Evolutionary conservation across 164 flowering plant genomes (phyloP).

Genomic region (Litsea cubeba): DNA sequence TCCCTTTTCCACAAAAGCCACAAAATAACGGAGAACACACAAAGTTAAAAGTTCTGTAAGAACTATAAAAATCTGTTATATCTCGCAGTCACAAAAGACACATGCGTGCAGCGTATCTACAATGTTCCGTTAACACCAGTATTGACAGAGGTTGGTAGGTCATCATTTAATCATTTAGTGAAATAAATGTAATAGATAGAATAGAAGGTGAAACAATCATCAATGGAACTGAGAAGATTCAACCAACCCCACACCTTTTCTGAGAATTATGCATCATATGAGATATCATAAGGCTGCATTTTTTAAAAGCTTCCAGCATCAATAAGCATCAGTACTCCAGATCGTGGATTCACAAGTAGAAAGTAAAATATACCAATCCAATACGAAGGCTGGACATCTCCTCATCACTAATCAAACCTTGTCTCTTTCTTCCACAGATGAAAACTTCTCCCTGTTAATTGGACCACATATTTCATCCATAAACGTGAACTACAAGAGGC

Average conservation of each 20-base stretch:
- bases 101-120: neutral
- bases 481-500: neutral
- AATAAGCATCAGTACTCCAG: neutral
- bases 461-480: conserved; percentile 6
- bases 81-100: neutral
- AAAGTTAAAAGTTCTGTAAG: neutral
- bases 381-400: conserved; percentile 91
- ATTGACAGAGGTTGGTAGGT: too few species aligned
- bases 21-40: neutral
- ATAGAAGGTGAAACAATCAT: neutral
- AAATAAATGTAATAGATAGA: too few species aligned
- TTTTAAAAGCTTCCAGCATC: neutral
- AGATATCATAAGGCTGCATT: neutral
- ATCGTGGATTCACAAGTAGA: neutral
- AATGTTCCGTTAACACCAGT: neutral
- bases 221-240: neutral
- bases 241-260: neutral
- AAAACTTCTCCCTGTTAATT: conserved; percentile 79
- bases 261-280: neutral
- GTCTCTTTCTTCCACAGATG: conserved; percentile 72
- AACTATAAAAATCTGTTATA: too few species aligned
- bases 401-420: conserved; percentile 81
- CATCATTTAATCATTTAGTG: too few species aligned
- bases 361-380: conserved; percentile 61
- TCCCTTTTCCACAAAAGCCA: neutral